Percentiles rank a stretch among this genome's conserved stretches.
Conservation (phyloP, 2,329 filamentous ascomycete genomes). For the Xylaria sp. region DNA sequence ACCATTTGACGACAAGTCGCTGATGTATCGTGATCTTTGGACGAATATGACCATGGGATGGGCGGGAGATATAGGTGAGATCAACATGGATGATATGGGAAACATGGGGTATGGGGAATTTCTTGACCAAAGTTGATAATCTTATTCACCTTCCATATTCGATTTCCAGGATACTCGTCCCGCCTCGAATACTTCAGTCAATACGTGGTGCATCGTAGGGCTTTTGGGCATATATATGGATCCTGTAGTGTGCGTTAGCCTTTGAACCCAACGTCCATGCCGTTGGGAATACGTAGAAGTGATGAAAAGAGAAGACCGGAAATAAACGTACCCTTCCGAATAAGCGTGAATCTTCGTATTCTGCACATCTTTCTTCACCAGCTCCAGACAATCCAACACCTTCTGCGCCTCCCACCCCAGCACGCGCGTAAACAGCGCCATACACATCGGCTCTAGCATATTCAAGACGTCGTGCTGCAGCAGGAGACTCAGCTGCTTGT, state of each 20-base stretch:
- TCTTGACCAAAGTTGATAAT: slow-evolving; percentile 28
- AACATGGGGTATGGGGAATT: slow-evolving; percentile 28
- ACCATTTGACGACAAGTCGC: slow-evolving; percentile 24
- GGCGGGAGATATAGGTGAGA: slow-evolving; percentile 35
- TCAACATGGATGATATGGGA: slow-evolving; percentile 35
- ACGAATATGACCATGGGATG: slow-evolving; percentile 46
- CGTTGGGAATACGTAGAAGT: not conserved
- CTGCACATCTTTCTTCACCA: slow-evolving; percentile 41
- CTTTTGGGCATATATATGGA: slow-evolving; percentile 39
- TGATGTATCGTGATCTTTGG: slow-evolving; percentile 43
- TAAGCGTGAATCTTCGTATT: slow-evolving; percentile 44
- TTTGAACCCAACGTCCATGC: not conserved
- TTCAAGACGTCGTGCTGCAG: slow-evolving; percentile 42
- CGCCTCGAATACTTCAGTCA: not conserved
- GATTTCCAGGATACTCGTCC: not conserved
- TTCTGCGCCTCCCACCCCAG: slow-evolving; percentile 40
- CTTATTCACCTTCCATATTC: not conserved
- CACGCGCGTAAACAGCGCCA: slow-evolving; percentile 45
- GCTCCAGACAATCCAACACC: slow-evolving; percentile 38
- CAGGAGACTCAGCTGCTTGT: slow-evolving; percentile 42
- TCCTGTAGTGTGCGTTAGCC: slow-evolving; percentile 23
- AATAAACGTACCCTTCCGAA: slow-evolving; percentile 41
- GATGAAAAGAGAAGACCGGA: not conserved
- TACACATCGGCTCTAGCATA: slow-evolving; percentile 43
- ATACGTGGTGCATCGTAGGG: slow-evolving; percentile 14